phyloP scores from a whole-genome alignment of 257 asterid genomes.

The Fraxinus excelsior region DNA sequence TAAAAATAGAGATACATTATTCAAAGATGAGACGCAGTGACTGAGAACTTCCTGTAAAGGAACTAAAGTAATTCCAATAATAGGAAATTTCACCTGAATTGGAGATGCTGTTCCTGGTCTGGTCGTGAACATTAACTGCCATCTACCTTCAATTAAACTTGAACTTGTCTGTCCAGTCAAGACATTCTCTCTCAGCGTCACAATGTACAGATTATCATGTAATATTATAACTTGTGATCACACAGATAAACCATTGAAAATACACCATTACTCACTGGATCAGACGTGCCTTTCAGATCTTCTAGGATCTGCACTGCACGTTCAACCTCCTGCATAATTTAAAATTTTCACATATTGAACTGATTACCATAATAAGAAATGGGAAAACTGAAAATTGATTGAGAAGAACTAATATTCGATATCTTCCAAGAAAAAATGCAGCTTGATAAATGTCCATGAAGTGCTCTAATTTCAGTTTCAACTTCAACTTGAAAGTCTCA shows the following conservation, averaged over 20 bases:
- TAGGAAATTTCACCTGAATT: constrained; percentile 55
- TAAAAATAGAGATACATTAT: background rate
- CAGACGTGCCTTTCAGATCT: constrained; percentile 59
- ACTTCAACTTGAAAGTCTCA: too few species aligned
- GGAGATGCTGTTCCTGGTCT: constrained; percentile 94
- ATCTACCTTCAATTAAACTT: constrained; percentile 81
- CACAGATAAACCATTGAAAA: background rate
- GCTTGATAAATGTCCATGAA: background rate
- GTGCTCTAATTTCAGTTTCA: background rate
- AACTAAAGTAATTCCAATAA: background rate
- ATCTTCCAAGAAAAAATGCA: background rate
- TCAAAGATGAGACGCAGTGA: background rate
- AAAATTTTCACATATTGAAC: background rate
- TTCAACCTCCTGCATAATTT: constrained; percentile 71
- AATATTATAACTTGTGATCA: background rate
- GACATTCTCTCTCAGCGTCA: background rate
- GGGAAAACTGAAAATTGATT: background rate
- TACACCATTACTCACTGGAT: constrained; percentile 63
- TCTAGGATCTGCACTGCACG: constrained; percentile 74
- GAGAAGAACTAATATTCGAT: background rate
- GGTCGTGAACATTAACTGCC: constrained; percentile 97
- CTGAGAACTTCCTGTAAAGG: background rate
- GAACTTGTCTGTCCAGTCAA: constrained; percentile 66
- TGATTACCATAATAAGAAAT: background rate
- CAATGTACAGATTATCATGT: background rate